Conservation (phyloP, 805 yeast genomes). For the Metschnikowia peoriensis region DNA sequence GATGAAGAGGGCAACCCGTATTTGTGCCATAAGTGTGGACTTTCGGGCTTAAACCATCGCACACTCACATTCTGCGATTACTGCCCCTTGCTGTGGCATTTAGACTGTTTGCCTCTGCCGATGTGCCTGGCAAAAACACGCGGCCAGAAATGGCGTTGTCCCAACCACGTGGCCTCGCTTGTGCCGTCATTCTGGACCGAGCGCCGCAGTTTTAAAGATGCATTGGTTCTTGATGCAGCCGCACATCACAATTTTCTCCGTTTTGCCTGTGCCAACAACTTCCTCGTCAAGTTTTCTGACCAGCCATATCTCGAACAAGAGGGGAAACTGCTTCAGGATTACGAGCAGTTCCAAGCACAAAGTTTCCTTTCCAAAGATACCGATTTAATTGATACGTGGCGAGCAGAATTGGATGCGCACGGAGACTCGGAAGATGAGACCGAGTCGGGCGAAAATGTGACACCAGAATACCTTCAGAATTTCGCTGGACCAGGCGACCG, state of each 20-base stretch:
- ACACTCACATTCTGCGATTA: constrained; percentile 75
- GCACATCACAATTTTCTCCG: constrained; percentile 34
- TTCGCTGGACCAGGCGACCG: constrained; percentile 29
- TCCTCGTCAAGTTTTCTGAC: constrained; percentile 32
- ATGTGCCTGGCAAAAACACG: constrained; percentile 66
- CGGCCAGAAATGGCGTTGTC: constrained; percentile 88
- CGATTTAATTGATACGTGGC: constrained; percentile 6
- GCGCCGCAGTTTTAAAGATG: constrained; percentile 50
- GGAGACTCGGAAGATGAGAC: constrained; percentile 23
- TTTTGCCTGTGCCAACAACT: constrained; percentile 28
- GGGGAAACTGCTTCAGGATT: constrained; percentile 25
- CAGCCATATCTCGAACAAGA: constrained; percentile 26
- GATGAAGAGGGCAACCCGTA: constrained; percentile 68
- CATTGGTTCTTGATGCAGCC: constrained; percentile 52
- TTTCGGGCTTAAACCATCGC: constrained; percentile 56
- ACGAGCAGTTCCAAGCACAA: constrained; percentile 26
- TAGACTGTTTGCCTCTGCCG: constrained; percentile 83
- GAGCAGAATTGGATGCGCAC: constrained; percentile 31
- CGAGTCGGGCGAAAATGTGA: constrained; percentile 27
- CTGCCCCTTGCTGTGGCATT: constrained; percentile 81
- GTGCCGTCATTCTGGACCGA: constrained; percentile 37
- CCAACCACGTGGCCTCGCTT: constrained; percentile 67
- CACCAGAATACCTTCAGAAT: constrained; percentile 36
- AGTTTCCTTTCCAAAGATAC: constrained; percentile 21
- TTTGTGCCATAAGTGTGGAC: constrained; percentile 74